Evolutionary conservation across 2,329 filamentous ascomycete species (phyloP).

Genomic region (Neocatenulostroma microsporum): DNA sequence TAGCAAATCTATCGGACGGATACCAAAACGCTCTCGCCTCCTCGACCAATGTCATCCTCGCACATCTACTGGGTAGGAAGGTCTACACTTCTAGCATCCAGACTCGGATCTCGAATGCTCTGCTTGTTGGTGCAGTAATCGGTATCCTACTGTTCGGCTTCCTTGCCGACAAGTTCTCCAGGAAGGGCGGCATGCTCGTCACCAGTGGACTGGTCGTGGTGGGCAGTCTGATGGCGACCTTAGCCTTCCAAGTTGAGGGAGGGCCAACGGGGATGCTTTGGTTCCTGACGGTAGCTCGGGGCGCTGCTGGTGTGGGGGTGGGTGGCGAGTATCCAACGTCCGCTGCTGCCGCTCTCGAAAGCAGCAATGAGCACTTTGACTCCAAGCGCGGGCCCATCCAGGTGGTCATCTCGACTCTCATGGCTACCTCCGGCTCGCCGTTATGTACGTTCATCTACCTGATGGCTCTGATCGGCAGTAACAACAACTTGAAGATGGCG

Average conservation of each 20-base stretch:
- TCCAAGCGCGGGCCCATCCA: conserved; percentile 21
- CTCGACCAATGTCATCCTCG: conserved; percentile 29
- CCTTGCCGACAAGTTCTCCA: conserved; percentile 39
- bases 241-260: conserved; percentile 40
- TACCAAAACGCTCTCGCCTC: conserved; percentile 33
- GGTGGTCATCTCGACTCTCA: conserved; percentile 21
- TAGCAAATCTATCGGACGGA: conserved; percentile 28
- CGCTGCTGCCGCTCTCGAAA: conserved; percentile 41
- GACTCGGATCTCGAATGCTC: conserved; percentile 19
- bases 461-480: conserved; percentile 30
- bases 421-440: conserved; percentile 18
- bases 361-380: conserved; percentile 41
- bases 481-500: conserved; percentile 33
- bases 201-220: conserved; percentile 41
- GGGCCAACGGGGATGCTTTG: conserved; percentile 46
- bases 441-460: conserved; percentile 26
- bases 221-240: conserved; percentile 40
- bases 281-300: conserved; percentile 46
- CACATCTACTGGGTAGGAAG: conserved; percentile 19
- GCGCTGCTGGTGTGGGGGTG: conserved; percentile 40
- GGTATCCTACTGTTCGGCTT: conserved; percentile 24
- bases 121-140: conserved; percentile 37
- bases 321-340: conserved; percentile 45
- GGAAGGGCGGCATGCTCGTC: conserved; percentile 40
- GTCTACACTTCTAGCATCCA: conserved; percentile 12